Percentiles rank a stretch among this genome's conserved stretches.
Conservation (phyloP, 1,284 basidiomycete species). For the Ceratobasidium sp. region DNA sequence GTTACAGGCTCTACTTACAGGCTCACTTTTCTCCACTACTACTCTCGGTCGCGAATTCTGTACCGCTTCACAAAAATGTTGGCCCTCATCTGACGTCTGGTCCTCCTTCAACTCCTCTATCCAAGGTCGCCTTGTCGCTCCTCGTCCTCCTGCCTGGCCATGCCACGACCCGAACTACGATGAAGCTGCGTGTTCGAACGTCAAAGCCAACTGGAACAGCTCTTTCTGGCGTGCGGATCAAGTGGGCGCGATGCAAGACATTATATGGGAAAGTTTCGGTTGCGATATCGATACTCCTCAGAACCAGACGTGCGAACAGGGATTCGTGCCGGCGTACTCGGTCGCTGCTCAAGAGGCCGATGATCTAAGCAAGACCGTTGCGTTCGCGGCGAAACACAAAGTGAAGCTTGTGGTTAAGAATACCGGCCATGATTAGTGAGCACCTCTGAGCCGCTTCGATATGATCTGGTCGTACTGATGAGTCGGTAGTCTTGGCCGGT, state of each 20-base stretch:
- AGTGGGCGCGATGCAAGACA: conserved; percentile 28
- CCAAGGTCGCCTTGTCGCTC: conserved; percentile 14
- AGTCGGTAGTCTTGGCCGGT: conserved; percentile 35
- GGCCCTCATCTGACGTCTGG: conserved; percentile 19
- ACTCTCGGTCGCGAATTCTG: neutral
- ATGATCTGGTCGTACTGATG: neutral
- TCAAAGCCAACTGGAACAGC: conserved; percentile 41
- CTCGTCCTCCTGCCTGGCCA: no score
- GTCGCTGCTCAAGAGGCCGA: conserved; percentile 11
- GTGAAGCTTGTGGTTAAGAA: conserved; percentile 35
- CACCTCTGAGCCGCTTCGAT: neutral
- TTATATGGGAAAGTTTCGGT: conserved; percentile 4
- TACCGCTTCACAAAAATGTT: conserved; percentile 21
- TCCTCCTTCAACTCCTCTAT: conserved; percentile 15
- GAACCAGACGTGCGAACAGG: conserved; percentile 13
- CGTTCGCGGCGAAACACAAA: conserved; percentile 26
- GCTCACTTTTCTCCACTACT: no score
- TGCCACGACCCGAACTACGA: conserved; percentile 19
- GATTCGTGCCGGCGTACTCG: conserved; percentile 26
- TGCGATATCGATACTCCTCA: neutral
- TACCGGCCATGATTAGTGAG: conserved; percentile 40
- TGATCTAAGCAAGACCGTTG: conserved; percentile 28
- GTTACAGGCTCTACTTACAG: no score
- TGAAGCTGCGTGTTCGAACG: conserved; percentile 15
- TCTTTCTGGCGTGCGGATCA: conserved; percentile 44